Percentiles rank a stretch among this genome's conserved stretches.
These are phyloP conservation scores for Leccinellum luteum DNA, from an alignment of 768 basidiomycete species.

Conservation along the genomic window DNA sequence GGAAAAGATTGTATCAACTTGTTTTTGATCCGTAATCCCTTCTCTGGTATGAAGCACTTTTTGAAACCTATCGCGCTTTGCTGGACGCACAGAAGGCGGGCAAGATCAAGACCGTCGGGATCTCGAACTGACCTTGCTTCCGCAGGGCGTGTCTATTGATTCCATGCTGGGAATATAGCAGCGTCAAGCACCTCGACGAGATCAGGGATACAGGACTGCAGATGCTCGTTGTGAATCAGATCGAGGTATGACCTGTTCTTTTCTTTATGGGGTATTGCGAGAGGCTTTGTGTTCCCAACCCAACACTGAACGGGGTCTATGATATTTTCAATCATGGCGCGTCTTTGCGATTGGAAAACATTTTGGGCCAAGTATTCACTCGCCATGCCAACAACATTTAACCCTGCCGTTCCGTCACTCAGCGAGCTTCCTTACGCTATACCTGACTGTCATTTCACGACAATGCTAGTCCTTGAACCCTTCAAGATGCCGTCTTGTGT, in stretches of 20 bases:
- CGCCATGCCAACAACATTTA: too few relatives aligned
- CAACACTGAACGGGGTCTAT: too few relatives aligned
- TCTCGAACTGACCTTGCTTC: conserved; percentile 63
- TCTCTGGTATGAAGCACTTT: conserved; percentile 60
- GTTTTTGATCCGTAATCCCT: conserved; percentile 76
- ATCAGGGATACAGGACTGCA: conserved; percentile 60
- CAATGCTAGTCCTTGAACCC: too few relatives aligned
- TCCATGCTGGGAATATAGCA: conserved; percentile 36
- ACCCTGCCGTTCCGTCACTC: too few relatives aligned
- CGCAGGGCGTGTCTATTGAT: background rate
- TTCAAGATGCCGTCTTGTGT: too few relatives aligned
- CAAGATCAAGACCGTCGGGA: conserved; percentile 69
- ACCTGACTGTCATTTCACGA: too few relatives aligned
- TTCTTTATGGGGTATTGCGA: background rate
- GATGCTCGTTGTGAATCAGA: conserved; percentile 74
- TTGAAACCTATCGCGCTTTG: conserved; percentile 72
- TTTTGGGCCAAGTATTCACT: too few relatives aligned
- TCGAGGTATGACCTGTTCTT: conserved; percentile 53
- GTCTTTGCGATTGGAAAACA: too few relatives aligned
- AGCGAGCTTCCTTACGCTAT: too few relatives aligned
- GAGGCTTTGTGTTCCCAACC: too few relatives aligned
- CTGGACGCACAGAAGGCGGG: conserved; percentile 57
- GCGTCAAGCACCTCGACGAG: conserved; percentile 71
- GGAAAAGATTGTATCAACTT: conserved; percentile 63
- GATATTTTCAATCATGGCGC: too few relatives aligned